phyloP scores from a whole-genome alignment of 768 basidiomycete genomes.

The Scleroderma bovista region DNA sequence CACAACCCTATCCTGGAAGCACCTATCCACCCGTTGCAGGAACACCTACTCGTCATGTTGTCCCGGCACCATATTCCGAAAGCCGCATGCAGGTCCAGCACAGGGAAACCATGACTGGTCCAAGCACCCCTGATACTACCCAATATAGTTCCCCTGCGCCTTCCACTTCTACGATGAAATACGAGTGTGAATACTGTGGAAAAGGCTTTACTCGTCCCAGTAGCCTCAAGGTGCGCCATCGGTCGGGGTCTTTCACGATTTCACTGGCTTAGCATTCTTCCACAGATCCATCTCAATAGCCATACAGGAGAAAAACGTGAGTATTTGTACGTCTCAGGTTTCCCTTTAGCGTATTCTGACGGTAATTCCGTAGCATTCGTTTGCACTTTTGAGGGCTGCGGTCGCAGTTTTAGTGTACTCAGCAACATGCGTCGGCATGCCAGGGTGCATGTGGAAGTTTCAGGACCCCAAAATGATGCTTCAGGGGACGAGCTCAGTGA shows the following conservation, averaged over 20 bases:
- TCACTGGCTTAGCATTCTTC: conserved; percentile 5
- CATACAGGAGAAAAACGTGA: conserved; percentile 84
- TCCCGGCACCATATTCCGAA: conserved; percentile 15
- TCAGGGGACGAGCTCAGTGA: conserved; percentile 45
- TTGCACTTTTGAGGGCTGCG: conserved; percentile 71
- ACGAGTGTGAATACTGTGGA: conserved; percentile 74
- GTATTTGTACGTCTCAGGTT: conserved; percentile 18
- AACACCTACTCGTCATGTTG: conserved; percentile 13
- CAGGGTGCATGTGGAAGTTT: conserved; percentile 53
- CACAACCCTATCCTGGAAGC: conserved; percentile 16
- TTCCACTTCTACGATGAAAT: conserved; percentile 43
- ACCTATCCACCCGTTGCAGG: conserved; percentile 9
- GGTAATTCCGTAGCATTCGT: conserved; percentile 49
- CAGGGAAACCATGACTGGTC: conserved; percentile 11
- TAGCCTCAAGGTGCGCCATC: conserved; percentile 60
- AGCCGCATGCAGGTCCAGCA: conserved; percentile 11
- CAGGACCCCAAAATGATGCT: conserved; percentile 33
- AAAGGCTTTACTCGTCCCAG: conserved; percentile 81
- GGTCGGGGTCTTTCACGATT: neutral
- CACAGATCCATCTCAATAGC: conserved; percentile 76
- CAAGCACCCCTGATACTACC: conserved; percentile 9
- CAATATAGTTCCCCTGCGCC: conserved; percentile 14
- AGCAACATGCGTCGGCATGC: conserved; percentile 88
- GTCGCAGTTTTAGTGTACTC: conserved; percentile 78
- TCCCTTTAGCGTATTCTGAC: conserved; percentile 7